phyloP scores from a whole-genome alignment of 768 basidiomycete species.

The Mycena albidolilacea region DNA sequence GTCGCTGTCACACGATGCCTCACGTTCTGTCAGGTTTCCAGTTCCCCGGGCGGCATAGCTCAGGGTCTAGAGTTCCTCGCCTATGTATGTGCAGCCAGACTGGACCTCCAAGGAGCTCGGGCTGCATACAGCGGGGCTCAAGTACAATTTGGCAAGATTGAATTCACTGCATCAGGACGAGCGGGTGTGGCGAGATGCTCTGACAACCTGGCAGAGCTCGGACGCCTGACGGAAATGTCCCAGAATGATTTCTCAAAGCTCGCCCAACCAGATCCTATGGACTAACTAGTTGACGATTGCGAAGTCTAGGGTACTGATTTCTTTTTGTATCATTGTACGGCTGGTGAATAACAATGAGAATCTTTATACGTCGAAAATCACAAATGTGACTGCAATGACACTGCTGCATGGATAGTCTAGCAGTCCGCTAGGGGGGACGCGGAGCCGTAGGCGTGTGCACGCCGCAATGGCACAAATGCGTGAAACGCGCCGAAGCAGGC shows the following conservation, averaged over 20 bases:
- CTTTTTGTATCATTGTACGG: too few species aligned
- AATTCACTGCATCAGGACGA: background rate
- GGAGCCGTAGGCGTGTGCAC: too few species aligned
- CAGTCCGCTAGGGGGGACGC: too few species aligned
- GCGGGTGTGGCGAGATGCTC: background rate
- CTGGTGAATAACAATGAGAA: too few species aligned
- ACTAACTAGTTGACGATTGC: too few species aligned
- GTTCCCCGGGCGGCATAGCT: constrained; percentile 4
- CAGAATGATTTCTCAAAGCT: background rate
- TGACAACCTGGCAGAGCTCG: background rate
- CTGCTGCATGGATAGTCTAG: too few species aligned
- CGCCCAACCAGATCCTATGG: background rate
- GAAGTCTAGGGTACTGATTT: too few species aligned
- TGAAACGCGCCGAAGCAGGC: too few species aligned
- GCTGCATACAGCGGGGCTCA: constrained; percentile 24
- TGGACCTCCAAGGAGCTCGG: constrained; percentile 25
- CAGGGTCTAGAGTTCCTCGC: constrained; percentile 31
- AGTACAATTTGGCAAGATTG: constrained; percentile 14
- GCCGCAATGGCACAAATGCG: too few species aligned
- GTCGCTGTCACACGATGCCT: background rate
- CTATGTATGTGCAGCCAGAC: constrained; percentile 21
- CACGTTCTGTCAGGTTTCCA: background rate
- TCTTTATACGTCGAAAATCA: too few species aligned
- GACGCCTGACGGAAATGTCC: background rate
- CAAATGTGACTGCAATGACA: too few species aligned